Percentiles rank a stretch among this genome's conserved stretches.
These are phyloP conservation scores for Metarhizium guizhouense DNA, from an alignment of 2,329 filamentous ascomycete genomes.

Conservation along the genomic window DNA sequence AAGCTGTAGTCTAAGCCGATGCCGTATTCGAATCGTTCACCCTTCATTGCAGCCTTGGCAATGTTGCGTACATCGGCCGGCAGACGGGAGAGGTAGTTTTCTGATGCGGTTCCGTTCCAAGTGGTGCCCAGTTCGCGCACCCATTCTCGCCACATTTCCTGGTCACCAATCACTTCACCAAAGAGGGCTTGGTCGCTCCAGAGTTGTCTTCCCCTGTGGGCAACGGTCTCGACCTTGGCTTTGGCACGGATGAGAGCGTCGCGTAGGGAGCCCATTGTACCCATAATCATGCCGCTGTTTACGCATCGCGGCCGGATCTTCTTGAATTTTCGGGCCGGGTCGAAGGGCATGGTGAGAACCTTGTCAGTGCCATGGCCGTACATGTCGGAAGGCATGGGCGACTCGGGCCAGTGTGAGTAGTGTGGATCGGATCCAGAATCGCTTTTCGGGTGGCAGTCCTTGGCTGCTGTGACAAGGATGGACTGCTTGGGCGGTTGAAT, in stretches of 20 bases:
- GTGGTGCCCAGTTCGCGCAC: conserved; percentile 16
- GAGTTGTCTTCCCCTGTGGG: conserved; percentile 20
- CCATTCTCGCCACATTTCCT: conserved; percentile 28
- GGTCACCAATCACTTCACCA: conserved; percentile 29
- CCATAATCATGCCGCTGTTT: conserved; percentile 26
- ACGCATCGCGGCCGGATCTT: conserved; percentile 25
- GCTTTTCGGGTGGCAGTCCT: conserved; percentile 24
- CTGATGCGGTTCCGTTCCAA: conserved; percentile 21
- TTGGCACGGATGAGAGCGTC: conserved; percentile 16
- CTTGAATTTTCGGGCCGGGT: conserved; percentile 23
- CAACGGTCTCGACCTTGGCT: conserved; percentile 15
- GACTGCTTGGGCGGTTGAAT: conserved; percentile 13
- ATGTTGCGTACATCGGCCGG: conserved; percentile 14
- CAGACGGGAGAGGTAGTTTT: conserved; percentile 8
- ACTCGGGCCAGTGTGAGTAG: conserved; percentile 27
- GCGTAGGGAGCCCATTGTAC: conserved; percentile 20
- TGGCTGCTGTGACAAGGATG: conserved; percentile 24
- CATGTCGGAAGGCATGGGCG: conserved; percentile 23
- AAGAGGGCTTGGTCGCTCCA: conserved; percentile 30
- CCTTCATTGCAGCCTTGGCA: conserved; percentile 18
- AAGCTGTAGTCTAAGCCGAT: conserved; percentile 31
- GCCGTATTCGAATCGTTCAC: conserved; percentile 26
- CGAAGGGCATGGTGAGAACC: conserved; percentile 15
- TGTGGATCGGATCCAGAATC: conserved; percentile 25
- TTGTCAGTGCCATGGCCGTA: conserved; percentile 25